Evolutionary conservation across 2,329 filamentous ascomycete genomes (phyloP), one percentile per base, ranked within the genome.

Genomic region (Domatiomyces catenatus): DNA sequence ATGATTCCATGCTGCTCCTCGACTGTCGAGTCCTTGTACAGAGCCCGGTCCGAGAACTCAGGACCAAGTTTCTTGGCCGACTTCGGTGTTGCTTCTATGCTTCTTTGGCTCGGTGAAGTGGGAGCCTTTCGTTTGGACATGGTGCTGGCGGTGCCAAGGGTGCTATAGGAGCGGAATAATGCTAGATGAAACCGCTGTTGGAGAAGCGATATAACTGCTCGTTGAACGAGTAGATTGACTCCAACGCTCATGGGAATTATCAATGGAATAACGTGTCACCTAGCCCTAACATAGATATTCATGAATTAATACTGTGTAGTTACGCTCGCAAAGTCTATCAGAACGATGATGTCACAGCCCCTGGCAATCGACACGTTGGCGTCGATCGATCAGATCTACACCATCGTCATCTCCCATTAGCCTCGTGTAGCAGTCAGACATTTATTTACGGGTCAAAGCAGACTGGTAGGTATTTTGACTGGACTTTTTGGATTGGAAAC

Each of bases 1-100:
- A 86, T 78, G 47, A 86, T 79, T 17, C 80, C 81, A 56, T 81
- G 69, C 17, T 71, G 64, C 50, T 71, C 70, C 49, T 56, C 58
- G 28, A 52, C 32, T 15, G 51, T 48, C 3, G 56, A 59, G 24
- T 58, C 57, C 43, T 58, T 54, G 48, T 56, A 55, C 42, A 47
- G 51, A 10, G 18, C 15, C 7, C 24, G 45, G 26, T 47, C 45
- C 1, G 20, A 47, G 45, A 47, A 47, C 8, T 47, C 17, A n/a
- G 45, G 45, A 28, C 45, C 24, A 28, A 24, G 20, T 17, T 17
- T 22, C 22, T 47, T 47, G 10, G 22, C 10, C 5, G 10, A 10
- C 2, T 15, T 15, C 15, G 8, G 10, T 10, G 32, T 39, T 39
- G 32, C 4, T 15, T 15, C 32, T 39, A 15, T 15, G 10, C 2